These are phyloP conservation scores for Aspergillus uvarum DNA, from an alignment of 2,329 filamentous ascomycete species.

Conservation along the genomic window DNA sequence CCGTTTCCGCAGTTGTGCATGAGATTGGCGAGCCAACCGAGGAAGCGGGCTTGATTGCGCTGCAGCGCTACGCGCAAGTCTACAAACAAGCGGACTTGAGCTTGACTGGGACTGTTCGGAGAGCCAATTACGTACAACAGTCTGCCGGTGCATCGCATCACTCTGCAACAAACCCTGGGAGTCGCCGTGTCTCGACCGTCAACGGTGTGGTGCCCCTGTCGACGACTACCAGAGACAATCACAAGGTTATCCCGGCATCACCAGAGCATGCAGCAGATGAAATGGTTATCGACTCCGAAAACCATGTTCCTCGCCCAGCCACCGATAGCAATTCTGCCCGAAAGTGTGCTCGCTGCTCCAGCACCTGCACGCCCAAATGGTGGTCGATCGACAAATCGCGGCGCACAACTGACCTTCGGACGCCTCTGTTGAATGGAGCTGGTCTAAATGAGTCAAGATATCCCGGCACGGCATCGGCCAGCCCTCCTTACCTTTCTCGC, in stretches of 20 bases:
- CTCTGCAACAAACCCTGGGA: conserved; percentile 33
- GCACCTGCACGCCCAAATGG: conserved; percentile 55
- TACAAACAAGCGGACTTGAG: conserved; percentile 94
- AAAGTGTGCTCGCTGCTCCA: conserved; percentile 43
- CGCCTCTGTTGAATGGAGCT: conserved; percentile 35
- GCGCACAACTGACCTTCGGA: conserved; percentile 54
- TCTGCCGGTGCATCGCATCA: conserved; percentile 36
- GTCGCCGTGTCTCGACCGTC: conserved; percentile 59
- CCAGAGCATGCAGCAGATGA: conserved; percentile 27
- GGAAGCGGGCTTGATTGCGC: conserved; percentile 69
- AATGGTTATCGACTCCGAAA: conserved; percentile 34
- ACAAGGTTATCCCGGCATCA: conserved; percentile 20
- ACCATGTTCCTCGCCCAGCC: conserved; percentile 20
- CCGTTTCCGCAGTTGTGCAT: conserved; percentile 71
- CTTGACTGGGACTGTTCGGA: conserved; percentile 87
- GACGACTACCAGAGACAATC: conserved; percentile 24
- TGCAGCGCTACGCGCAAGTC: conserved; percentile 82
- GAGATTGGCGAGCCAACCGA: conserved; percentile 74
- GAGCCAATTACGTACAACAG: conserved; percentile 68
- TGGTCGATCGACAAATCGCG: conserved; percentile 58
- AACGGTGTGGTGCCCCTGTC: conserved; percentile 32
- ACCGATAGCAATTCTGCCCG: conserved; percentile 24
- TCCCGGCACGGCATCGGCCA: conserved; percentile 18
- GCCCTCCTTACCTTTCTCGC: conserved; percentile 28
- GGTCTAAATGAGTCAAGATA: conserved; percentile 22